phyloP scores from a whole-genome alignment of 192 early-diverging fungal species.

The Tieghemiomyces parasiticus region DNA sequence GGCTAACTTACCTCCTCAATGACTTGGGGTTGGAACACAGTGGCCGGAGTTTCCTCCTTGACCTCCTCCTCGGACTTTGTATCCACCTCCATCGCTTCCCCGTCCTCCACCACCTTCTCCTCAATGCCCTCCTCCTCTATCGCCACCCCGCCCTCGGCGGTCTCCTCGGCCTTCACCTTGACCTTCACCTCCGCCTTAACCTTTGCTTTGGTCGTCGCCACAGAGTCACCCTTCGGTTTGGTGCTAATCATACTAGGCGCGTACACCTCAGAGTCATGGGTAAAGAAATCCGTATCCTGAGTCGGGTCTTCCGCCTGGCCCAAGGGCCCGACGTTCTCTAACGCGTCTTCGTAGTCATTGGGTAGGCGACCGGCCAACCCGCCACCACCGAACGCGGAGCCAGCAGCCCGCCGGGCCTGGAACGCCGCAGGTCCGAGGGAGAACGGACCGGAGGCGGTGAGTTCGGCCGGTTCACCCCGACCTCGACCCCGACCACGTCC shows the following conservation, averaged over 20 bases:
- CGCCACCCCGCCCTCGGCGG: neutral
- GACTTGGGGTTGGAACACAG: neutral
- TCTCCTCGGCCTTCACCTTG: neutral
- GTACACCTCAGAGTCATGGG: neutral
- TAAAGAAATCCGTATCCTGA: neutral
- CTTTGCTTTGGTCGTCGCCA: neutral
- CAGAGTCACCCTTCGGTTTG: neutral
- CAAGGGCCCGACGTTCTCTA: too few species aligned
- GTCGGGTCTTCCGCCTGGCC: neutral
- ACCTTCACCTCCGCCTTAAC: neutral
- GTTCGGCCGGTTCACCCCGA: neutral
- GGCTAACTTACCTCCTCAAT: neutral
- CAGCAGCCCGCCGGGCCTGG: neutral
- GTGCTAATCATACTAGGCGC: neutral
- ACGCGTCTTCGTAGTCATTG: neutral
- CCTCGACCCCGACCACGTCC: neutral
- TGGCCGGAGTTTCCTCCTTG: neutral
- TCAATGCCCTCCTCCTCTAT: neutral
- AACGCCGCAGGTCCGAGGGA: neutral
- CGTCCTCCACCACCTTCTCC: neutral
- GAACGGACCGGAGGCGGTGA: neutral
- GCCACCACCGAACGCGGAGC: neutral
- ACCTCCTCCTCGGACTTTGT: neutral
- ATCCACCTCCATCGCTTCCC: neutral
- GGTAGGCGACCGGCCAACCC: neutral